Evolutionary conservation across 148 eudicot species (phyloP), one percentile per base, ranked within the genome.

Genomic region (Rhododendron mucronatum): DNA sequence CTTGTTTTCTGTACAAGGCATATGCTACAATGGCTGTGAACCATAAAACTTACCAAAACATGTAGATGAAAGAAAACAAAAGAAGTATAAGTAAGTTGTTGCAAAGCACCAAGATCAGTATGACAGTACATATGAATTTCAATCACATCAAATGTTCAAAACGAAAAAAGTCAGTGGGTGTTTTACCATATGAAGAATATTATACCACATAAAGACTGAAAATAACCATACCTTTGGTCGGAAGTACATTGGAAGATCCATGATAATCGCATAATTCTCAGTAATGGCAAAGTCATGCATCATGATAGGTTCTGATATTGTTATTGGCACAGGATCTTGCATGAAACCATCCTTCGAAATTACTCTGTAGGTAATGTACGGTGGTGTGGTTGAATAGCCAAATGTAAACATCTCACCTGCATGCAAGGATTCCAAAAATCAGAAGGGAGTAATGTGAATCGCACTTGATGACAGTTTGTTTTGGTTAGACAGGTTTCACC

Each of bases 261-360:
- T 93, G 82, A 97, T 86, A 87, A 97, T 91, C 26, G 98, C 96
- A 91, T 94, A 97, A 87, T 94, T 97, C 88, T 95, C 98, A 84
- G 98, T 93, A 89, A 97, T 97, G 84, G 98, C 98, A 87, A 97
- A 97, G 92, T 97, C 99, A 88, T 95, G 99, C 99, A 97, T 95
- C 98, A 97, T 94, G 82, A 95, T 84, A 21, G 99, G 89, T 0
- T 88, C 98, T 44, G 96, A 86, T 78, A 95, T 77, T 23, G 98
- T 97, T 88, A 97, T 97, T 85, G 98, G 98, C 75, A 97, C 99
- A 16, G 99, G 99, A 90, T 95, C 99, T 76, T 93, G 90, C 98
- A 97, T 95, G 83, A 89, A 87, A 73, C 99, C 98, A 79, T 95
- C 95, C 89, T 93, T 94, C 45, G 99, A 92, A 84, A 95, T 92